Evolutionary conservation across 371 early-diverging fungal genomes (phyloP).

Genomic region (Mucor lusitanicus): DNA sequence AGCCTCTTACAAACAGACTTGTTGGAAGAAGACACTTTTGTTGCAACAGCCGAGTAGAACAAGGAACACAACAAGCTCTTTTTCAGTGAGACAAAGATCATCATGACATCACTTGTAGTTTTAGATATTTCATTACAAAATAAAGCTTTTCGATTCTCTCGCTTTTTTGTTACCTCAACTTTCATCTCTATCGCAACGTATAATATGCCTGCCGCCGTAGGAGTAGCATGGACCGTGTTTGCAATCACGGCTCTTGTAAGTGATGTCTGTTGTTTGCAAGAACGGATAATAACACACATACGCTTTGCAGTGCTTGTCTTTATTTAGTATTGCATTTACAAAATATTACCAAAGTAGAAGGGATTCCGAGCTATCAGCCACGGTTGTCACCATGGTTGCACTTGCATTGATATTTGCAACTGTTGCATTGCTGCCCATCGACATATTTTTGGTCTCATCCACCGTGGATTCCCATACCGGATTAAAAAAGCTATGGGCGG

Average conservation of each 20-base stretch:
- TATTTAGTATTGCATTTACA: slow-evolving; percentile 48
- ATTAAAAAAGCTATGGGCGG: slow-evolving; percentile 62
- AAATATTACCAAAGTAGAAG: slow-evolving; percentile 47
- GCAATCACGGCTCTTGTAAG: slow-evolving; percentile 24
- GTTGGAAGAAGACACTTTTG: slow-evolving; percentile 51
- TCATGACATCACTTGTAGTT: not conserved
- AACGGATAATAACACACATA: not conserved
- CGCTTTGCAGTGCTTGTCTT: slow-evolving; percentile 29
- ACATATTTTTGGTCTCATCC: slow-evolving; percentile 64
- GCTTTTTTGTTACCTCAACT: not conserved
- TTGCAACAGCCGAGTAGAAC: not conserved
- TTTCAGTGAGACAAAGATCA: not conserved
- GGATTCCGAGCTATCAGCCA: slow-evolving; percentile 46
- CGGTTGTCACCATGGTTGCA: slow-evolving; percentile 40
- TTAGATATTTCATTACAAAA: not conserved
- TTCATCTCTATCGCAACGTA: not conserved
- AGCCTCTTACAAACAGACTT: slow-evolving; percentile 73
- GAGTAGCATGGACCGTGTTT: slow-evolving; percentile 29
- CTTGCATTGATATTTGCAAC: slow-evolving; percentile 46
- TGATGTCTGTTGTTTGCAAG: not conserved
- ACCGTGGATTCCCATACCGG: slow-evolving; percentile 56
- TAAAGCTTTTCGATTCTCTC: not conserved
- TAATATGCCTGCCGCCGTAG: slow-evolving; percentile 25
- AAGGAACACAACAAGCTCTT: no score
- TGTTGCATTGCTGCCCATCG: slow-evolving; percentile 56